Percentiles rank a stretch among this genome's conserved stretches.
These are phyloP conservation scores for Aspergillus asperescens DNA, from an alignment of 495 filamentous ascomycete species.

Conservation along the genomic window DNA sequence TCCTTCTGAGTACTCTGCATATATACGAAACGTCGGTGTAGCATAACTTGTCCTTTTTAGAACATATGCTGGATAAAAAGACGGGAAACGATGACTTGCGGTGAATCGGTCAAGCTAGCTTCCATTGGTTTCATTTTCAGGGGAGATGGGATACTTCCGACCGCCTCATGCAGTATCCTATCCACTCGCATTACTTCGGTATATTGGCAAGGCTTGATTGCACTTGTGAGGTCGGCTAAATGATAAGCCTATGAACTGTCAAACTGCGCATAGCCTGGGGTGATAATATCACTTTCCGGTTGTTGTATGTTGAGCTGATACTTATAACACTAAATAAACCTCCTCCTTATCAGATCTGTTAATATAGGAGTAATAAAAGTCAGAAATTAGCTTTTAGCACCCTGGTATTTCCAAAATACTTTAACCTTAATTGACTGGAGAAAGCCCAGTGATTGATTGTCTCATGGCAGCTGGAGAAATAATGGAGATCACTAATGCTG, in stretches of 20 bases:
- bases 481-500: not conserved
- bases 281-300: too few relatives aligned
- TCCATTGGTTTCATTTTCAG: slow-evolving; percentile 30
- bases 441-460: not conserved
- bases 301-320: too few relatives aligned
- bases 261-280: too few relatives aligned
- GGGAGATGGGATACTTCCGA: slow-evolving; percentile 24
- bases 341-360: too few relatives aligned
- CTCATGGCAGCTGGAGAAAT: not conserved
- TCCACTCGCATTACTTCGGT: slow-evolving; percentile 36
- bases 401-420: too few relatives aligned
- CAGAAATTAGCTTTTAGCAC: too few relatives aligned
- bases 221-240: slow-evolving; percentile 26
- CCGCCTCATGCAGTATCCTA: slow-evolving; percentile 24
- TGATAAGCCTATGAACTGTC: too few relatives aligned
- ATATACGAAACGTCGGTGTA: slow-evolving; percentile 34
- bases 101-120: slow-evolving; percentile 32
- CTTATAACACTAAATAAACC: too few relatives aligned
- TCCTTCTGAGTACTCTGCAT: slow-evolving; percentile 15
- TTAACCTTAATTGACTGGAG: not conserved
- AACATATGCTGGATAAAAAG: slow-evolving; percentile 30
- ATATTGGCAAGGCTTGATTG: slow-evolving; percentile 25
- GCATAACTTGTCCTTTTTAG: slow-evolving; percentile 33
- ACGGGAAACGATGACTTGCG: slow-evolving; percentile 33
- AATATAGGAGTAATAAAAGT: too few relatives aligned